These are phyloP conservation scores for Didymellaceae sp. DNA, from an alignment of 2,329 filamentous ascomycete species.

Conservation along the genomic window DNA sequence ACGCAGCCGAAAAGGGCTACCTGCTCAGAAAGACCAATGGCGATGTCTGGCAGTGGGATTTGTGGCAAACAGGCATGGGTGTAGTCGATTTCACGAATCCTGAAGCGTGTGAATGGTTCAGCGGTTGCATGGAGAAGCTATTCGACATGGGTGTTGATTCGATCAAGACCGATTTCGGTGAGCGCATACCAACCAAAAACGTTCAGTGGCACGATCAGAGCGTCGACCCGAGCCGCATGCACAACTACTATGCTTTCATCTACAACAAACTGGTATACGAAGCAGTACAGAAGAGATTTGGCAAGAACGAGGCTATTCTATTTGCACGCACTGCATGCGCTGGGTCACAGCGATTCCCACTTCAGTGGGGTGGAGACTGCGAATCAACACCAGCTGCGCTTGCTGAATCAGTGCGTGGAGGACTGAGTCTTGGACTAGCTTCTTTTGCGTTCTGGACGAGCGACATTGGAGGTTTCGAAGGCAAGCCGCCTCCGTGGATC, in stretches of 20 bases:
- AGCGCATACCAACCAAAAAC: conserved; percentile 71
- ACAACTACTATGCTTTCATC: conserved; percentile 77
- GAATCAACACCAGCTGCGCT: conserved; percentile 76
- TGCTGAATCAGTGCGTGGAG: conserved; percentile 72
- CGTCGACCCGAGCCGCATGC: conserved; percentile 71
- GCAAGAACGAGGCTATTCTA: conserved; percentile 64
- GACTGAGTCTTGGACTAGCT: conserved; percentile 67
- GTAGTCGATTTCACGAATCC: conserved; percentile 78
- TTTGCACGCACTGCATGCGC: conserved; percentile 73
- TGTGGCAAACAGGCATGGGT: conserved; percentile 80
- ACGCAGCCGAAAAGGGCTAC: conserved; percentile 70
- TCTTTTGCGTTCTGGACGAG: conserved; percentile 74
- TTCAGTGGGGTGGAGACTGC: conserved; percentile 74
- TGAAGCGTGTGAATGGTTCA: conserved; percentile 70
- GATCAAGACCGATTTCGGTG: conserved; percentile 79
- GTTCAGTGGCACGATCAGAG: conserved; percentile 68
- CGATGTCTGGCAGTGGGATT: conserved; percentile 76
- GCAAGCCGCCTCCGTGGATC: conserved; percentile 69
- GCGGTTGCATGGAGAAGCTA: conserved; percentile 65
- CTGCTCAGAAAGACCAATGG: conserved; percentile 72
- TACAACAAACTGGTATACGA: conserved; percentile 76
- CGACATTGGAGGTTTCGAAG: conserved; percentile 76
- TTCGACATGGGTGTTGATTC: conserved; percentile 74
- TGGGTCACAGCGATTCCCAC: conserved; percentile 71
- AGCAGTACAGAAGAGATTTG: conserved; percentile 62